Percentiles rank a stretch among this genome's conserved stretches.
These are phyloP conservation scores for Aspergillus hancockii DNA, from an alignment of 495 filamentous ascomycete genomes.

Conservation along the genomic window DNA sequence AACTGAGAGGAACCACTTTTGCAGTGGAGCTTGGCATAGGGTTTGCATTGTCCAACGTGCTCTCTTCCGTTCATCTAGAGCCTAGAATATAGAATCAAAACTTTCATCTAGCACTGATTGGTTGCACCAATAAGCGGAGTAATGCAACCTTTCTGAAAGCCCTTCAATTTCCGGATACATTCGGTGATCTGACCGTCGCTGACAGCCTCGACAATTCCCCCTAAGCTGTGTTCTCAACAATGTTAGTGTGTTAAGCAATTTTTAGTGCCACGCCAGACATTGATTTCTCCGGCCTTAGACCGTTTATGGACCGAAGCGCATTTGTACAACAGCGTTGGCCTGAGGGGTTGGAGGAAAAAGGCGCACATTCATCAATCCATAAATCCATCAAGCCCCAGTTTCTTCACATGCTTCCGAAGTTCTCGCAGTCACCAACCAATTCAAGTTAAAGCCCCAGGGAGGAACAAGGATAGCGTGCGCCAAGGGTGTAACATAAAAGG, in stretches of 20 bases:
- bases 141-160: background rate
- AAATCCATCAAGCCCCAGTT: slow-evolving; percentile 2
- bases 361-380: slow-evolving; percentile 1
- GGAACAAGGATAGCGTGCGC: background rate
- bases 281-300: slow-evolving; percentile 2
- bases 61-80: background rate
- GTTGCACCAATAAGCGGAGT: background rate
- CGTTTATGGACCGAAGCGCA: slow-evolving; percentile 5
- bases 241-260: slow-evolving; percentile 7
- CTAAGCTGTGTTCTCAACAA: slow-evolving; percentile 3
- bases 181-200: slow-evolving; percentile 1
- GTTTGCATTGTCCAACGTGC: background rate
- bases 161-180: slow-evolving; percentile 5
- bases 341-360: slow-evolving; percentile 4
- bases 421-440: background rate
- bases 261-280: slow-evolving; percentile 4
- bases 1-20: no score
- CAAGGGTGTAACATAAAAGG: slow-evolving; percentile 6
- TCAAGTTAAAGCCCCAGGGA: background rate
- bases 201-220: background rate
- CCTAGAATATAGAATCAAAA: background rate
- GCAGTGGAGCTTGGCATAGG: background rate
- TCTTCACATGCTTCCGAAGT: slow-evolving; percentile 9
- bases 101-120: background rate
- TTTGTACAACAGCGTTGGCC: background rate